Evolutionary conservation across 108 stramenopile genomes (phyloP).

Genomic region (Stephanodiscus minutulus): DNA sequence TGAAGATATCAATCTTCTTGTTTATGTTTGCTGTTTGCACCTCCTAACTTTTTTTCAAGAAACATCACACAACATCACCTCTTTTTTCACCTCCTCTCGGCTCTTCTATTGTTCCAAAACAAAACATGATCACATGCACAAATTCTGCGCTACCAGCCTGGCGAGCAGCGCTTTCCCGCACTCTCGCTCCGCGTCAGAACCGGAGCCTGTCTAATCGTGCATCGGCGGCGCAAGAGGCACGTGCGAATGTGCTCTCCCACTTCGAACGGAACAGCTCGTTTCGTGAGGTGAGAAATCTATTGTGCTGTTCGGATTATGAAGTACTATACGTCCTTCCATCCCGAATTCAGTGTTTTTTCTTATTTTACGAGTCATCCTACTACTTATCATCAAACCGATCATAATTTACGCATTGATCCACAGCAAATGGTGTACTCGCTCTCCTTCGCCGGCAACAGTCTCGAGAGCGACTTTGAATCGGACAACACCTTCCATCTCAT

Average conservation of each 20-base stretch:
- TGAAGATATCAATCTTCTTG: too few relatives aligned
- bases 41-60: too few relatives aligned
- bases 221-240: not conserved
- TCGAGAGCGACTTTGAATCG: constrained; percentile 38
- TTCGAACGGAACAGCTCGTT: constrained; percentile 2
- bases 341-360: not conserved
- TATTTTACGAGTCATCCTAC: not conserved
- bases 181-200: not conserved
- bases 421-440: constrained; percentile 21
- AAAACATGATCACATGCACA: not conserved
- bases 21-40: too few relatives aligned
- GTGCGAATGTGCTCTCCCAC: not conserved
- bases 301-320: not conserved
- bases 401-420: not conserved
- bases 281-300: not conserved
- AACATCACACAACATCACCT: too few relatives aligned
- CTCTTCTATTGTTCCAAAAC: not conserved
- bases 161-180: not conserved
- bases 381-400: not conserved
- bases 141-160: not conserved
- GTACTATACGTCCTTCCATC: not conserved
- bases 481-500: constrained; percentile 31
- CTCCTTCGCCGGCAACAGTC: constrained; percentile 23
- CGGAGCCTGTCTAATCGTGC: not conserved
- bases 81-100: too few relatives aligned